Conservation (phyloP, 768 basidiomycete species). For the Suillus plorans region DNA sequence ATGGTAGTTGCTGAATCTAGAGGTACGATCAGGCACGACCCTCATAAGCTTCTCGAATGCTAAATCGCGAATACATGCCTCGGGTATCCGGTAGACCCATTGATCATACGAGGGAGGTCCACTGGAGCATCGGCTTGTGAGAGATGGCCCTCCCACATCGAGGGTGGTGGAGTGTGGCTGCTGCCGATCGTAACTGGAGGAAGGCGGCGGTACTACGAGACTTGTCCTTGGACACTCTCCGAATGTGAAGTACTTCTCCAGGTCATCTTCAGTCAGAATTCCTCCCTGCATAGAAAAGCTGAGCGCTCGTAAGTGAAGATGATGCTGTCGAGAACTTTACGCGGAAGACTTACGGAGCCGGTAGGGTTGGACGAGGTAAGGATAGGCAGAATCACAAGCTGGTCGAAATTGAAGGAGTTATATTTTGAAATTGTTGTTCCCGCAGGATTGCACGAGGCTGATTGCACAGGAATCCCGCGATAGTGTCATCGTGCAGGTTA, state of each 20-base stretch:
- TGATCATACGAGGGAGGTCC: not conserved
- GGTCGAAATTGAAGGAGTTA: not conserved
- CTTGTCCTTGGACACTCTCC: not conserved
- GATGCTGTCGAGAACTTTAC: not conserved
- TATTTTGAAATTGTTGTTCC: constrained; percentile 3
- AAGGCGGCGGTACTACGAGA: not conserved
- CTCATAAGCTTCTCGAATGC: not conserved
- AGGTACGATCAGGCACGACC: not conserved
- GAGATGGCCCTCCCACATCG: not conserved
- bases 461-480: constrained; percentile 1
- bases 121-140: not conserved
- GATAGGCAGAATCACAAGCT: not conserved
- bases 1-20: not conserved
- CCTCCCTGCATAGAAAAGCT: not conserved
- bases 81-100: not conserved
- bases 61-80: not conserved
- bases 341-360: not conserved
- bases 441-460: constrained; percentile 4
- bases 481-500: not conserved
- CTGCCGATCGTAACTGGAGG: not conserved
- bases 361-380: not conserved
- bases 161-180: not conserved
- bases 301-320: not conserved
- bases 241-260: not conserved
- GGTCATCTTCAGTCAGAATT: constrained; percentile 3